phyloP scores from a whole-genome alignment of 371 early-diverging fungal species.

The Choanephora cucurbitarum region DNA sequence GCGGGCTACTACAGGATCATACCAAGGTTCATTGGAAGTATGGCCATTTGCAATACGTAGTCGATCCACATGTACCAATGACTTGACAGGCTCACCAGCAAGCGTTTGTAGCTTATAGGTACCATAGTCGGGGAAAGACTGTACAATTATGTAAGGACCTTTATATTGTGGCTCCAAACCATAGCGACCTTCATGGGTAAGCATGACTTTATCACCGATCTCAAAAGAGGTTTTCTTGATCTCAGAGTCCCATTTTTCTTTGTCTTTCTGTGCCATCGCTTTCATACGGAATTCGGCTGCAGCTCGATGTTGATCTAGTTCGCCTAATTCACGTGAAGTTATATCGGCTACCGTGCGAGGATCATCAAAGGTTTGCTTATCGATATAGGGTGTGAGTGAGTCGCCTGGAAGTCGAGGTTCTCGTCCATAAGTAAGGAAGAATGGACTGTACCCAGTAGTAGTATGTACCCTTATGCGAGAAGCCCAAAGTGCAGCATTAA shows the following conservation, averaged over 20 bases:
- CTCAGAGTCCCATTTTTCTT: slow-evolving; percentile 7
- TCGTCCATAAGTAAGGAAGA: slow-evolving; percentile 20
- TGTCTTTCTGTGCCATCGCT: slow-evolving; percentile 3
- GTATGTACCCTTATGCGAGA: too few relatives aligned
- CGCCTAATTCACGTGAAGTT: neutral
- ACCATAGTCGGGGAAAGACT: slow-evolving; percentile 2
- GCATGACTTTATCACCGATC: slow-evolving; percentile 13
- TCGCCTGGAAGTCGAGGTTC: slow-evolving; percentile 25
- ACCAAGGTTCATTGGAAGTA: too few relatives aligned
- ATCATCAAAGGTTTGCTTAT: too few relatives aligned
- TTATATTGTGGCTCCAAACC: slow-evolving; percentile 13
- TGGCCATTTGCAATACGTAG: too few relatives aligned
- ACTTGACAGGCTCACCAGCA: slow-evolving; percentile 8
- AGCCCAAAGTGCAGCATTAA: too few relatives aligned
- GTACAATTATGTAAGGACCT: slow-evolving; percentile 12
- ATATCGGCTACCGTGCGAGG: slow-evolving; percentile 2
- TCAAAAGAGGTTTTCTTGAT: slow-evolving; percentile 3
- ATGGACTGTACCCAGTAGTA: slow-evolving; percentile 18
- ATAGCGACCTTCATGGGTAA: too few relatives aligned
- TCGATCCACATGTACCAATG: too few relatives aligned
- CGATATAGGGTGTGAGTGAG: too few relatives aligned
- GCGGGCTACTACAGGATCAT: slow-evolving; percentile 6
- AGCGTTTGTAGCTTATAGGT: slow-evolving; percentile 12
- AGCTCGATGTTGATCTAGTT: neutral
- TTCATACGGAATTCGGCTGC: too few relatives aligned